A percentile compares a stretch with the other conserved stretches of the same genome.
Evolutionary conservation across 2,329 filamentous ascomycete genomes (phyloP).

Genomic region (Fusarium dlaminii): DNA sequence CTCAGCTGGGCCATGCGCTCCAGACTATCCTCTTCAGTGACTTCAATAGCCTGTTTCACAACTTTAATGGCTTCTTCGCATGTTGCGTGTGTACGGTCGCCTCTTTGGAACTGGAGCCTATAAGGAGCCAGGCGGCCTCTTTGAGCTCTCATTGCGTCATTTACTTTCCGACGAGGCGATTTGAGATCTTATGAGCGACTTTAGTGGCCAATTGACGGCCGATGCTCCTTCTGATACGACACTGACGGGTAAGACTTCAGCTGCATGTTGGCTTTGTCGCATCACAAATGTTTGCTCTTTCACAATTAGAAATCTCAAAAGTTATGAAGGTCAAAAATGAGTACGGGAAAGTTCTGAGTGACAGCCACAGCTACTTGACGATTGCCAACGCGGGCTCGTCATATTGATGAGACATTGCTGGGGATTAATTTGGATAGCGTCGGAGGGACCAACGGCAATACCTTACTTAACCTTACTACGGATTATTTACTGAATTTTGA

Average conservation of each 20-base stretch:
- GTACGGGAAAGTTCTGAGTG: not conserved
- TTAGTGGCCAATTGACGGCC: not conserved
- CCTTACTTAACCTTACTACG: not conserved
- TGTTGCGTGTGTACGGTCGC: not conserved
- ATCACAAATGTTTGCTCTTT: not conserved
- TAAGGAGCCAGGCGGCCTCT: not conserved
- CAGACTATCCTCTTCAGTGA: not conserved
- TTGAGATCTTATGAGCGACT: not conserved
- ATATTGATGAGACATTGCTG: not conserved
- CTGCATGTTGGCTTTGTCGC: not conserved
- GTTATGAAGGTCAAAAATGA: too few relatives aligned
- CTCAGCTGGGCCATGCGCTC: not conserved
- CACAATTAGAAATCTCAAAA: not conserved
- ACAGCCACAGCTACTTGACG: not conserved
- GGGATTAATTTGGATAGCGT: not conserved
- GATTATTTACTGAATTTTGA: not conserved
- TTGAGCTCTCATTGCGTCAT: not conserved
- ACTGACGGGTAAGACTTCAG: not conserved
- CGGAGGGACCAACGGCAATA: not conserved
- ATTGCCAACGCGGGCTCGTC: not conserved
- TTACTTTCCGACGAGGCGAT: not conserved
- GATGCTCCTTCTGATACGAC: not conserved
- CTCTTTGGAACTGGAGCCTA: not conserved
- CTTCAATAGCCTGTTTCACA: not conserved
- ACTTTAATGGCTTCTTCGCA: not conserved